phyloP scores from a whole-genome alignment of 2,329 filamentous ascomycete genomes.

The Dactylellina leptospora region DNA sequence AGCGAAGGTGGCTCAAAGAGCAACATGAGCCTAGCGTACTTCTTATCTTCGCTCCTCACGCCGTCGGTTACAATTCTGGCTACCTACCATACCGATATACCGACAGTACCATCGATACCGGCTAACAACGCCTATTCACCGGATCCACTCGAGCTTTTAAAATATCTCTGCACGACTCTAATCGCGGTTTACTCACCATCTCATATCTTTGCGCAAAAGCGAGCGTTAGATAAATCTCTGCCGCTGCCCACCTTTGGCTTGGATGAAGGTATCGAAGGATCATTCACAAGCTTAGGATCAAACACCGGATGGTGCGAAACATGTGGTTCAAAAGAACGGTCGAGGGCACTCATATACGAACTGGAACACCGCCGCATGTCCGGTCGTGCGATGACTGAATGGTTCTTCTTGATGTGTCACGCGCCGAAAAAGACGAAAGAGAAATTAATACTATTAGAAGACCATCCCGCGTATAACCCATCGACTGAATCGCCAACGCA shows the following conservation, averaged over 20 bases:
- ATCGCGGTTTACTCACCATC: conserved; percentile 76
- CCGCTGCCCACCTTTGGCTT: conserved; percentile 82
- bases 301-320: conserved; percentile 59
- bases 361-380: conserved; percentile 82
- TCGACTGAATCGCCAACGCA: conserved; percentile 61
- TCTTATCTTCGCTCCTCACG: conserved; percentile 74
- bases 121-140: conserved; percentile 65
- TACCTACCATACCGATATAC: conserved; percentile 83
- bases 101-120: conserved; percentile 63
- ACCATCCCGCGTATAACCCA: conserved; percentile 75
- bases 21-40: conserved; percentile 63
- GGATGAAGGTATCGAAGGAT: conserved; percentile 77
- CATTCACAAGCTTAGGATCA: conserved; percentile 74
- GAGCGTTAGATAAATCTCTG: conserved; percentile 78
- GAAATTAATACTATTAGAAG: conserved; percentile 72
- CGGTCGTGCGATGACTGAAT: conserved; percentile 78
- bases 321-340: conserved; percentile 65
- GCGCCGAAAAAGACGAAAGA: conserved; percentile 60
- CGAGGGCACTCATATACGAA: conserved; percentile 70
- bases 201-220: conserved; percentile 77
- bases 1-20: conserved; percentile 28
- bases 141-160: conserved; percentile 74
- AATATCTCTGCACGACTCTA: conserved; percentile 88
- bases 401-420: conserved; percentile 66
- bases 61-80: conserved; percentile 77